Evolutionary conservation across 179 eudicot species (phyloP), one percentile per base, ranked within the genome.

Genomic region (Nepenthes alata): DNA sequence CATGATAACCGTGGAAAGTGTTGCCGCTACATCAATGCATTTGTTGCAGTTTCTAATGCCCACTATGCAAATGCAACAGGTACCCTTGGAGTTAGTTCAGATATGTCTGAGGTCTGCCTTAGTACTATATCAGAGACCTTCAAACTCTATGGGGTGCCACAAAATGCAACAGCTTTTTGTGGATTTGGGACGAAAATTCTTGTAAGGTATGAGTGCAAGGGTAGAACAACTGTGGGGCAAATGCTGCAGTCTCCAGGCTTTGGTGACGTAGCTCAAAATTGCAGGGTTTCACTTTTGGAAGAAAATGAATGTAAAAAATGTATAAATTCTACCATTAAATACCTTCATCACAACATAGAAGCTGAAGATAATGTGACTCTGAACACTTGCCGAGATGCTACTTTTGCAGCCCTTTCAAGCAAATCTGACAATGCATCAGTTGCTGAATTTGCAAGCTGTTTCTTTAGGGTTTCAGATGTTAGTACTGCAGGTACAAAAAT

Each of bases 321-420:
- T 72, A 65, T 93, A 70, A 93, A 87, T 72, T 75, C 93, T 60
- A 91, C 97, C 66, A 81, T 89, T 66, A 60, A 73, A 37, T 93
- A 85, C 75, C 85, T 93, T 70, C 83, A 83, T 36, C 83, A 75
- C 67, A 75, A 80, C 57, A 66, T 82, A 45, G 91, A 80, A 57
- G 75, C 83, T 51, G 80, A 63, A 37, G 84, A 85, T 68, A 93
- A 87, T 75, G 64, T 77, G 69, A 86, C 89, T 13, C 66, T 89
- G 65, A 93, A 84, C 59, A 80, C 85, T 60, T 93, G 98, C 58
- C 75, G 98, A 60, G 98, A 89, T 89, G 98, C 98, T 68, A 80
- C 88, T 53, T 93, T 86, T 83, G 88, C 71, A 51, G 69, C 97
- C 13, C 78, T 89, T 65, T 88, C 90, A 39, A 93, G 95, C 74